Conservation (phyloP, 2,329 filamentous ascomycete genomes). For the Alternaria brassicicola region DNA sequence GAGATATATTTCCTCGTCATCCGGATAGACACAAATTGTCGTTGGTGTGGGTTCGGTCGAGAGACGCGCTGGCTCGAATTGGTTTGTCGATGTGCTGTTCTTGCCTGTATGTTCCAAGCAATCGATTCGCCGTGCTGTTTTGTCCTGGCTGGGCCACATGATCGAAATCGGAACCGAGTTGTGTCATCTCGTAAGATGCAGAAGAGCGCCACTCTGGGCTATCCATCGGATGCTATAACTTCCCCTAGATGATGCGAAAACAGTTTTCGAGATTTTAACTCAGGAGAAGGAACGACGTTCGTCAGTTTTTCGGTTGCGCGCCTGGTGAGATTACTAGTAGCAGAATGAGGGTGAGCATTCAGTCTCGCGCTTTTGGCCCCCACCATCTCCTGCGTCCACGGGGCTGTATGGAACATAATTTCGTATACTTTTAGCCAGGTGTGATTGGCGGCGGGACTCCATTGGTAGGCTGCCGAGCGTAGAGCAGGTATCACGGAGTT, state of each 20-base stretch:
- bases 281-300: background rate
- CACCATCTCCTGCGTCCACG: background rate
- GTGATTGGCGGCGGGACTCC: background rate
- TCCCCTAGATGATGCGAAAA: background rate
- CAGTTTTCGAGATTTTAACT: background rate
- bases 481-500: background rate
- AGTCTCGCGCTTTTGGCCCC: background rate
- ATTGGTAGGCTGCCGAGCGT: background rate
- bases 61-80: background rate
- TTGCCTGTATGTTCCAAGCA: background rate
- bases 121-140: background rate
- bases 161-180: background rate
- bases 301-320: background rate
- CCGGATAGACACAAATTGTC: background rate
- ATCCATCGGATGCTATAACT: background rate
- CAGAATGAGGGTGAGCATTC: background rate
- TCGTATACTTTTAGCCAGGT: background rate
- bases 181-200: background rate
- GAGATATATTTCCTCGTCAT: background rate
- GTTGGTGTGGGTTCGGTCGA: background rate
- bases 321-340: background rate
- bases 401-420: background rate
- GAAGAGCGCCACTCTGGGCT: background rate
- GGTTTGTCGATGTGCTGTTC: background rate
- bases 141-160: background rate